These are phyloP conservation scores for Neurospora sp. DNA, from an alignment of 495 filamentous ascomycete species.

Conservation along the genomic window DNA sequence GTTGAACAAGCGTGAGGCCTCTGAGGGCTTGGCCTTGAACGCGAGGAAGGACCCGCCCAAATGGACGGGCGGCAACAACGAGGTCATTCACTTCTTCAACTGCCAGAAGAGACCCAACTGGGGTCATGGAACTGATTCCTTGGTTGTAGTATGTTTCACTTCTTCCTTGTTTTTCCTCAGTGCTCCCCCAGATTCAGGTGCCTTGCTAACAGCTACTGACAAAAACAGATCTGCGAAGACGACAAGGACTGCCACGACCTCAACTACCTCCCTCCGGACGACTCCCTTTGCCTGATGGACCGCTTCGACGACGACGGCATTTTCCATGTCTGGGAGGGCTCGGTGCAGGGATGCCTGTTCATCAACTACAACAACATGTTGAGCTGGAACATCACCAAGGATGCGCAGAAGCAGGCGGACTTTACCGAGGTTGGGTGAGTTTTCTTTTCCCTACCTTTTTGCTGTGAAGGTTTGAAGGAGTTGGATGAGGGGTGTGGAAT, in stretches of 20 bases:
- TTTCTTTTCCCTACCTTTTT: neutral
- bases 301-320: neutral
- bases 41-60: neutral
- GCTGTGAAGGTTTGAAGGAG: neutral
- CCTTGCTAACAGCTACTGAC: no score
- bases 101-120: neutral
- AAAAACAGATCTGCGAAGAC: neutral
- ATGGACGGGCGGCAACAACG: neutral
- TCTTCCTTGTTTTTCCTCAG: no score
- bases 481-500: neutral
- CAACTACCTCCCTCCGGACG: neutral
- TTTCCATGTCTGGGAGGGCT: neutral
- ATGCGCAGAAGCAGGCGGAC: neutral
- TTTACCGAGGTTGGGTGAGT: neutral
- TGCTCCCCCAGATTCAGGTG: no score
- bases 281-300: neutral
- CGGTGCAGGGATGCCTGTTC: neutral
- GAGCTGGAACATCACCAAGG: neutral
- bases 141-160: neutral
- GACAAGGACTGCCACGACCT: neutral
- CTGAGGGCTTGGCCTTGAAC: neutral
- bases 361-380: neutral
- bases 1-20: neutral
- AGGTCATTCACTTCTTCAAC: neutral
- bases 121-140: neutral